Evolutionary conservation across 2,329 filamentous ascomycete species (phyloP).

Genomic region (Ophiostoma sp.): DNA sequence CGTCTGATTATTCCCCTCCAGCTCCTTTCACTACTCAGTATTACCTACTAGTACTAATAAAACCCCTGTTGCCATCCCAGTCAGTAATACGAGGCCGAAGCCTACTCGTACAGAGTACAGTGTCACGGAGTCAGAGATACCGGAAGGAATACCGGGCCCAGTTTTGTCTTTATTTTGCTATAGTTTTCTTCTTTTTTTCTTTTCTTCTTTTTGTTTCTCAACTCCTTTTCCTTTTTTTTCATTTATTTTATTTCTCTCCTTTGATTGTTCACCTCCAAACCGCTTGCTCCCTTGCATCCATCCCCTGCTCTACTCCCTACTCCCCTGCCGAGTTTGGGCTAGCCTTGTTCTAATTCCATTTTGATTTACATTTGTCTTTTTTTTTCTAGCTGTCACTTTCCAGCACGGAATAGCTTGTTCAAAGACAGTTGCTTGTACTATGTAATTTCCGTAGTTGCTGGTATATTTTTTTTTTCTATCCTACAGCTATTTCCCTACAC

Average conservation of each 20-base stretch:
- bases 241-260: no score
- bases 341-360: background rate
- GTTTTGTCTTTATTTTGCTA: background rate
- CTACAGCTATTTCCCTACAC: background rate
- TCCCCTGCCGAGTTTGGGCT: constrained; percentile 9
- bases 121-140: background rate
- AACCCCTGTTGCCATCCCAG: background rate
- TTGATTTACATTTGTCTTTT: background rate
- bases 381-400: background rate
- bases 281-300: background rate
- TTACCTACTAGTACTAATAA: no score
- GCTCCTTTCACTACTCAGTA: background rate
- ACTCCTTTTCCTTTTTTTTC: background rate
- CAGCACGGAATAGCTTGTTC: background rate
- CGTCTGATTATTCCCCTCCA: no score
- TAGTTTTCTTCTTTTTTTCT: background rate
- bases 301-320: background rate
- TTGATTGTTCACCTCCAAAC: background rate
- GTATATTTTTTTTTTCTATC: no score
- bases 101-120: background rate
- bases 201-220: background rate
- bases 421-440: background rate
- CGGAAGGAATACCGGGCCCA: constrained; percentile 4
- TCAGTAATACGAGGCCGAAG: background rate
- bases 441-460: background rate